A percentile compares a stretch with the other conserved stretches of the same genome.
Evolutionary conservation across 495 filamentous ascomycete genomes (phyloP).

Genomic region (Xylaria venustula): DNA sequence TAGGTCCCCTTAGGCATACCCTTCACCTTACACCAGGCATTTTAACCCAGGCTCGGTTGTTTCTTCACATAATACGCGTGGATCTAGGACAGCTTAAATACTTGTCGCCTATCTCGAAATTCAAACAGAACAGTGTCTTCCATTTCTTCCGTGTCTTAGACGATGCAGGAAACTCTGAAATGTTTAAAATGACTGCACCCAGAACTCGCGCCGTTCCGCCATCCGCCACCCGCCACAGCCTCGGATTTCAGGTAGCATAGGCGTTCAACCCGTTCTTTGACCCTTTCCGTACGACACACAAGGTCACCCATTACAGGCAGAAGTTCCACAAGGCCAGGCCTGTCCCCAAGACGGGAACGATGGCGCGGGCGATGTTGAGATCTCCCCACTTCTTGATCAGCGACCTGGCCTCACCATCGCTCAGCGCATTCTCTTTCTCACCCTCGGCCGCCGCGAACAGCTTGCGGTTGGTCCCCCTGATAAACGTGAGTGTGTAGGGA

Average conservation of each 20-base stretch:
- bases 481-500: constrained; percentile 32
- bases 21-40: no score
- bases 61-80: no score
- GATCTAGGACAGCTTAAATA: no score
- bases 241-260: neutral
- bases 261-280: neutral
- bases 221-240: no score
- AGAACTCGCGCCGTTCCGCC: constrained; percentile 5
- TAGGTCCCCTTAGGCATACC: no score
- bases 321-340: constrained; percentile 20
- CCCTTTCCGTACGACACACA: neutral
- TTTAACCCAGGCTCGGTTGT: no score
- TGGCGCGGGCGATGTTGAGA: constrained; percentile 12
- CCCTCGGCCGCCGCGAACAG: constrained; percentile 25
- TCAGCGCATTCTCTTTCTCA: constrained; percentile 5
- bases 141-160: no score
- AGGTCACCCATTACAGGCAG: no score
- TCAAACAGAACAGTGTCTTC: no score
- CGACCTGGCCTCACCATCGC: constrained; percentile 2
- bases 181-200: no score
- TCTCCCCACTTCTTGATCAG: constrained; percentile 16
- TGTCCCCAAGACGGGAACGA: constrained; percentile 14
- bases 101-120: no score
- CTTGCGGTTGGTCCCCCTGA: constrained; percentile 25
- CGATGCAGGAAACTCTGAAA: neutral